Evolutionary conservation across 805 yeast genomes (phyloP), one percentile per base, ranked within the genome.

Genomic region (Spencermartinsiella europaea): DNA sequence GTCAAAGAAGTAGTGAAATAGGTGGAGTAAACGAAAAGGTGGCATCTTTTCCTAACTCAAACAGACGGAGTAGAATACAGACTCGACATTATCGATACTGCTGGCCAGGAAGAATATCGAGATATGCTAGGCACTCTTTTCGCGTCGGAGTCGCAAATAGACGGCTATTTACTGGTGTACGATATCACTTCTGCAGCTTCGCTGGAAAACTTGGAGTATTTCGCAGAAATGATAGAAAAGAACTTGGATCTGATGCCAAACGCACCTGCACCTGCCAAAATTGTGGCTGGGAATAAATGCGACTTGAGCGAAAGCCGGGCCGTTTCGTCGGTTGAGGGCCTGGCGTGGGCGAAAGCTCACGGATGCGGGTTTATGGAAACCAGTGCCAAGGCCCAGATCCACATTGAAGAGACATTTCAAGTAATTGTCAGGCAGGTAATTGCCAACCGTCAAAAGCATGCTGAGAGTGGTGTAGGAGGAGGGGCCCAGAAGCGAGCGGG

Each of bases 301-400:
- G 90, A 83, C 64, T 68, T 83, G 43, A 70, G 71, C 41, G 73
- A 70, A 46, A 72, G 79, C 46, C 76, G 87, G 49, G 76, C 72
- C 49, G 85, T 83, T 14, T 67, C 77, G 21, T 64, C 65, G 28
- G 73, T 68, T 14, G 83, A 80, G 60, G 82, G 80, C 8, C 54
- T 65, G 34, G 62, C 62, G 36, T 71, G 85, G 57, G 90, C 91
- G 34, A 72, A 75, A 48, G 69, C 72, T 46, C 80, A 83, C 57
- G 71, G 73, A 46, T 75, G 82, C 48, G 86, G 85, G 35, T 89
- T 88, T 63, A 75, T 87, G 65, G 97, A 89, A 66, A 88, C 96
- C 3, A 79, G 88, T 42, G 96, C 96, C 15, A 87, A 87, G 64
- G 85, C 83, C 58, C 82, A 86, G 56, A 80, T 83, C 58, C 86